Evolutionary conservation across 768 basidiomycete species (phyloP), one percentile per base, ranked within the genome.

Genomic region (Dacryopinax spathularia): DNA sequence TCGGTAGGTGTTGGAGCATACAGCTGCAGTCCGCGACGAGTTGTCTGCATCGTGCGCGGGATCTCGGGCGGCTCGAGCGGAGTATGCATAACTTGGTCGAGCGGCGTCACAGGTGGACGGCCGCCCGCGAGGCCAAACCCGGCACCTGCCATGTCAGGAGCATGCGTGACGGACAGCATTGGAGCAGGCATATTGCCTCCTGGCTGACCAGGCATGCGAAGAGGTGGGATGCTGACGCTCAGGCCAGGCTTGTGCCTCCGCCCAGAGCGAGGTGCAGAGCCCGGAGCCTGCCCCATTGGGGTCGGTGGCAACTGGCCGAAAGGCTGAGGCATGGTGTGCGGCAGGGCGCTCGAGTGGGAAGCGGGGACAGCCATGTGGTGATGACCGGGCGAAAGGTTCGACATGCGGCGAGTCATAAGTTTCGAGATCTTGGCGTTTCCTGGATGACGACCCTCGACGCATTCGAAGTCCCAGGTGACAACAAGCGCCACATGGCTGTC

Each of bases 401-500:
- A 16, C 33, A 36, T 22, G 60, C 33, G 60, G 33, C 60, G 60
- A 7, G 33, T 33, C 60, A 60, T 60, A 10, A 60, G 60, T n/a
- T 60, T 34, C 31, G 60, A 60, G 34, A 60, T 33, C 60, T 60
- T 36, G 34, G 60, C 60, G 20, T 12, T 12, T 33, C 34, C 41
- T 64, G 66, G 43, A 36, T 33, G 27, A 64, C 60, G 48, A 7
- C 48, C 48, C 48, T 56, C 25, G 13, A 56, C 48, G 48, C 48
- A 56, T 33, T 65, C 67, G 31, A 69, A 56, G 62, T 69, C 67
- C 66, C 67, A 69, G 18, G 62, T 20, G 29, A 69, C 66, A 39
- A 69, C 68, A 39, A 70, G 64, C 0, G 69, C 66, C 36, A 69
- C 68, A 35, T 69, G 64, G 10, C 68, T 67, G n/a, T 66, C n/a